These are phyloP conservation scores for Akanthomyces uredinophilus DNA, from an alignment of 2,329 filamentous ascomycete genomes.

Conservation along the genomic window DNA sequence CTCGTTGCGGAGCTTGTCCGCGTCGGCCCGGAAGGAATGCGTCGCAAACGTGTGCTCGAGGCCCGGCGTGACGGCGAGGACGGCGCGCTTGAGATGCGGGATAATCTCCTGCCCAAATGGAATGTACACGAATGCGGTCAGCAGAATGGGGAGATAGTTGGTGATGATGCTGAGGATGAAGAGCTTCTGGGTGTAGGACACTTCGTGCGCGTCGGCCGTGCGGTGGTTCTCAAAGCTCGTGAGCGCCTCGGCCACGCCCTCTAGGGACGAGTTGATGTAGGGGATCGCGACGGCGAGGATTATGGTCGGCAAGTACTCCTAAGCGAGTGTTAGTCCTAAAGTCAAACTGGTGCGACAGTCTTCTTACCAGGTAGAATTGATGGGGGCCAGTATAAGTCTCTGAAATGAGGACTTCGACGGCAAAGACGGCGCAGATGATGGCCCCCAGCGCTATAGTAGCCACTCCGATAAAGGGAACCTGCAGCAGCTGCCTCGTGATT, in stretches of 20 bases:
- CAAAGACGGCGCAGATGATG: slow-evolving; percentile 65
- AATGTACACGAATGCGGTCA: slow-evolving; percentile 76
- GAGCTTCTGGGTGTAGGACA: slow-evolving; percentile 66
- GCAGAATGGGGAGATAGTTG: slow-evolving; percentile 68
- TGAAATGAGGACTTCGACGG: slow-evolving; percentile 69
- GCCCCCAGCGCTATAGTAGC: slow-evolving; percentile 56
- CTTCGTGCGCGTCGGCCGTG: slow-evolving; percentile 62
- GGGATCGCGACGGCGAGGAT: slow-evolving; percentile 64
- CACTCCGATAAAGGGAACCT: slow-evolving; percentile 62
- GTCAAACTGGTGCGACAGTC: background rate
- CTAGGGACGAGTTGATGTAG: slow-evolving; percentile 58
- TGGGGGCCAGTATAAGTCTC: slow-evolving; percentile 68
- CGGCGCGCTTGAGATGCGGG: slow-evolving; percentile 59
- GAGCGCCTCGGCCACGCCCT: slow-evolving; percentile 55
- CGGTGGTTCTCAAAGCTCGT: slow-evolving; percentile 73
- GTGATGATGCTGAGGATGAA: slow-evolving; percentile 78
- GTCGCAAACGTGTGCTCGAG: slow-evolving; percentile 49
- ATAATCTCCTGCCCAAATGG: slow-evolving; percentile 65
- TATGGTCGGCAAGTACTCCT: slow-evolving; percentile 69
- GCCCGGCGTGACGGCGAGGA: slow-evolving; percentile 40
- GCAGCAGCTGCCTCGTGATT: slow-evolving; percentile 59
- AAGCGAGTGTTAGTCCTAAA: background rate
- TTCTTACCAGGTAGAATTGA: slow-evolving; percentile 55
- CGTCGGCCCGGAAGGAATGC: slow-evolving; percentile 58
- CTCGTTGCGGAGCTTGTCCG: slow-evolving; percentile 61